Conservation (phyloP, 2,329 filamentous ascomycete species). For the Emergomyces africanus region DNA sequence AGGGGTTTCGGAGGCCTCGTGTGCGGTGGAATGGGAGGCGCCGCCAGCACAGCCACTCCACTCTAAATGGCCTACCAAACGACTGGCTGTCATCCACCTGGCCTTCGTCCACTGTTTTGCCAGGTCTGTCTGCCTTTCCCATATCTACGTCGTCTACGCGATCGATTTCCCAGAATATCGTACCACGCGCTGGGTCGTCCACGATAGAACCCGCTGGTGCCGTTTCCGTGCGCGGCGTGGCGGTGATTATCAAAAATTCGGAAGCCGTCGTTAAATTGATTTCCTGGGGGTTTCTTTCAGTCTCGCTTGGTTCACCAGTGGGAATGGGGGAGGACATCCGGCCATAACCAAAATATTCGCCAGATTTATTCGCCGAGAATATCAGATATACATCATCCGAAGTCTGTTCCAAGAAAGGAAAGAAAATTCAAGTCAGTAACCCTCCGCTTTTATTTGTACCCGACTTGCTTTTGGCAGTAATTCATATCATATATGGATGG, state of each 20-base stretch:
- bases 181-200: conserved; percentile 83
- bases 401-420: conserved; percentile 36
- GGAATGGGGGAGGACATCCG: conserved; percentile 78
- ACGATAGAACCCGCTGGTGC: conserved; percentile 78
- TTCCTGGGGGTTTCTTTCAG: conserved; percentile 38
- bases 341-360: conserved; percentile 92
- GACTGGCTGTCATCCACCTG: conserved; percentile 46
- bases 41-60: conserved; percentile 79
- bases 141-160: conserved; percentile 25
- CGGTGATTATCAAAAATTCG: conserved; percentile 66
- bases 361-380: conserved; percentile 95
- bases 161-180: conserved; percentile 91
- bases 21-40: conserved; percentile 82
- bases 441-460: neutral
- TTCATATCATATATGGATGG: neutral
- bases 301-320: conserved; percentile 53
- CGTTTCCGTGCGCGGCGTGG: conserved; percentile 63
- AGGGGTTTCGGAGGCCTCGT: conserved; percentile 74
- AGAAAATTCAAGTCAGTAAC: neutral
- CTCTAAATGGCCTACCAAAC: conserved; percentile 82
- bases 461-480: neutral
- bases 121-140: neutral
- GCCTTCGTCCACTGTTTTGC: conserved; percentile 32
- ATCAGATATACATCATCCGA: conserved; percentile 79
- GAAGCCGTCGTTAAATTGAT: conserved; percentile 25